Base-by-base conservation (phyloP, 129 eudicot genomes). In the Escallonia herrerae region DNA sequence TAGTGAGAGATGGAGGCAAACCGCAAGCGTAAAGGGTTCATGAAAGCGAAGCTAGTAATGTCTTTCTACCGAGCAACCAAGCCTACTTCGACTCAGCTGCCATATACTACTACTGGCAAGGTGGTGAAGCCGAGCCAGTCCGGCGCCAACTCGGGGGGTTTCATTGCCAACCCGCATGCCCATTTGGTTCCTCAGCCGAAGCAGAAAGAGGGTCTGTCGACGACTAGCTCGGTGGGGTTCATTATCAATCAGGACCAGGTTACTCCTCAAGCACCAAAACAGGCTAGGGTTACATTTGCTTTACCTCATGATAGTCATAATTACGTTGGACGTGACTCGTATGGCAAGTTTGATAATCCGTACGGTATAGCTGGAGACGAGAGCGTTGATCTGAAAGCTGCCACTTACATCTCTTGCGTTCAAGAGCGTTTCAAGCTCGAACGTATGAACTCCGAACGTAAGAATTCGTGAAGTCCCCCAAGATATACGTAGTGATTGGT, bases 341-440 rank as follows among this genome's bases (percentile, higher is more conserved):
- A 74, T 59, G 75, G 74, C 11, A 45, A 56, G 67, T 65, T 75
- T 60, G 96, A 82, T 45, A 80, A 74, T 10, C 80, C 80, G 10
- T 77, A 76, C 51, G 82, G 85, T n/a, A 66, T 65, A 5, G 80
- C 62, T 41, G 95, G 68, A 5, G 95, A 90, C 46, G 87, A 90
- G 37, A 76, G 58, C 0, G 89, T 90, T 5, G 89, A 90, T 46
- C 71, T 72, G 11, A 78, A 81, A 49, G 97, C 97, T 6, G 72
- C 87, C 0, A 78, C 56, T 46, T 90, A 90, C 56, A 87, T 90
- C 13, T 87, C 97, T 6, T 63, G 82, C 58, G 95, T 90, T 40
- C 91, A 71, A 8, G 93, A 90, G 78, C 81, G 95, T 52, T 84
- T 90, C 69, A 74, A 56, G 77, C 95, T 79, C 8, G 83, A 84